Conservation (phyloP, 2,329 filamentous ascomycete genomes). For the Microascus cirrosus region DNA sequence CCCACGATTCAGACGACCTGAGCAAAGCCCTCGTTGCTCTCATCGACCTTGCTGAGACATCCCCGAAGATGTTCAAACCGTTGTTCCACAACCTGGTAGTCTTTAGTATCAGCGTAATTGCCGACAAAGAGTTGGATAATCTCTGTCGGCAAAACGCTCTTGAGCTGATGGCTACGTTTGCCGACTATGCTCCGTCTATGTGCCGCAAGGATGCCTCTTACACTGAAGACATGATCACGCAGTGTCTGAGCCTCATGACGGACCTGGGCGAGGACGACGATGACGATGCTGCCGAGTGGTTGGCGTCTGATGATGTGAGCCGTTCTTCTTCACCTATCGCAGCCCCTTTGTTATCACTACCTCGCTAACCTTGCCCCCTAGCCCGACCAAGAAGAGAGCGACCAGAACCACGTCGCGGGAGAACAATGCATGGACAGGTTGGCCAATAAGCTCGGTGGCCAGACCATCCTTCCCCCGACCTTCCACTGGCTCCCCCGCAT, state of each 20-base stretch:
- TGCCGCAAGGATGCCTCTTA: conserved; percentile 91
- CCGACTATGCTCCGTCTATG: conserved; percentile 87
- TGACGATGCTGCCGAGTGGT: conserved; percentile 90
- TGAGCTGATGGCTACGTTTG: conserved; percentile 96
- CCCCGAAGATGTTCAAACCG: conserved; percentile 93
- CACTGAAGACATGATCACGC: conserved; percentile 93
- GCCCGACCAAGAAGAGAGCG: conserved; percentile 91
- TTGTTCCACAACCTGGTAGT: conserved; percentile 89
- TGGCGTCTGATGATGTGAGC: conserved; percentile 77
- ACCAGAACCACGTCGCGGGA: conserved; percentile 92
- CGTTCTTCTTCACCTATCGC: background rate
- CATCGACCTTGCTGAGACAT: conserved; percentile 89
- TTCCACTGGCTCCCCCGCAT: conserved; percentile 96
- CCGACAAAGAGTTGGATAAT: conserved; percentile 89
- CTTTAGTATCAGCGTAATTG: conserved; percentile 86
- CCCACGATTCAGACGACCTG: conserved; percentile 79
- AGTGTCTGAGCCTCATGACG: conserved; percentile 96
- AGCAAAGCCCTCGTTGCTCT: conserved; percentile 82
- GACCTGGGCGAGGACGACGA: conserved; percentile 92
- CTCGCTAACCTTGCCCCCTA: conserved; percentile 17
- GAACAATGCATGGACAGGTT: conserved; percentile 98
- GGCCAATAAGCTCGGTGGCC: conserved; percentile 93
- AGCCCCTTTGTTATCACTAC: background rate
- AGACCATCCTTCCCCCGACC: conserved; percentile 81
- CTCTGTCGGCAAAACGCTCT: conserved; percentile 87